Base-by-base conservation (phyloP, 2,329 filamentous ascomycete species). In the Verticillium nubilum region DNA sequence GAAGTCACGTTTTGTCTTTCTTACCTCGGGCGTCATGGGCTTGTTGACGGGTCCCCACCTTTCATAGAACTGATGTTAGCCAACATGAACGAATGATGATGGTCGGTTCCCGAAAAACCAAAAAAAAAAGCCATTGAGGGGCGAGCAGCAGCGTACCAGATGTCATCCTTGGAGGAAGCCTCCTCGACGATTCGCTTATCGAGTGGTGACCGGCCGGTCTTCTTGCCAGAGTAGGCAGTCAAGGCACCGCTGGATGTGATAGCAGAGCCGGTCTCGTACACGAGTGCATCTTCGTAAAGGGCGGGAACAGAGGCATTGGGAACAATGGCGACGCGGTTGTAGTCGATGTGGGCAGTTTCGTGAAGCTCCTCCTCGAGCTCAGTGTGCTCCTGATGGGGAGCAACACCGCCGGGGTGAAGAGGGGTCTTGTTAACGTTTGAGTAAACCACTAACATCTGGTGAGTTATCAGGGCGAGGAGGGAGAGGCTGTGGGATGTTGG, bases 101-200 rank as follows among this genome's bases (percentile, higher is more conserved):
- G 19, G 17, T n/a, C 31, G 52, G 17, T 7, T 27, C 12, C n/a
- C 13, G 7, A 17, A 9, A 10, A 5, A 3, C 5, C 19, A 15
- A n/a, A 13, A 9, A 25, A 19, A 19, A 33, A 70, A n/a, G n/a
- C n/a, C n/a, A n/a, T n/a, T n/a, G n/a, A n/a, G n/a, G n/a, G n/a
- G n/a, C n/a, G n/a, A n/a, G n/a, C n/a, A n/a, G n/a, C n/a, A n/a
- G n/a, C 79, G 60, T 75, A 82, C 95, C 95, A 99, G 72, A 99
- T 85, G 63, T 99, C 87, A 60, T 95, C 88, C 76, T 97, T 88
- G 65, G 95, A 98, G 64, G 86, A 82, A 61, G 88, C 81, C 77
- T 99, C 95, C 80, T 96, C 87, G 73, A 99, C 95, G 73, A 99
- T 91, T 75, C 95, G 89, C 88, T 99, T 99, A 80, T 99, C 95